phyloP scores from a whole-genome alignment of 441 rosid species.

The Geranium incanum region DNA sequence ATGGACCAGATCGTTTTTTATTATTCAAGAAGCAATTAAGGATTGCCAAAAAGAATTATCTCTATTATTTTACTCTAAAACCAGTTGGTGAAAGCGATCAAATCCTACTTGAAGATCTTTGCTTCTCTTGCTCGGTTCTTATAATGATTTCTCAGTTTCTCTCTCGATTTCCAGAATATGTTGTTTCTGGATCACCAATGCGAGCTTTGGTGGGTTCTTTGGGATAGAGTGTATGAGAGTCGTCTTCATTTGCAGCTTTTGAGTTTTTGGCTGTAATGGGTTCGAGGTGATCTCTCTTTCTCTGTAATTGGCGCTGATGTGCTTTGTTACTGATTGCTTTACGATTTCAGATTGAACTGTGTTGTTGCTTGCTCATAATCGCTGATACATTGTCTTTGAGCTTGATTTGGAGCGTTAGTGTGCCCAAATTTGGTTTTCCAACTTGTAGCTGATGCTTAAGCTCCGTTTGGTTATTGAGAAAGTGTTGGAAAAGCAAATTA shows the following conservation, averaged over 20 bases:
- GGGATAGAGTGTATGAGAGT: constrained; percentile 5
- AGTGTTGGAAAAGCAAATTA: neutral
- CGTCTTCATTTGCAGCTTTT: constrained; percentile 18
- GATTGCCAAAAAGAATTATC: neutral
- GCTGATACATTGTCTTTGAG: neutral
- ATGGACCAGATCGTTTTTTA: too few relatives aligned
- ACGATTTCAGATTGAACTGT: neutral
- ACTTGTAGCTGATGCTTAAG: neutral
- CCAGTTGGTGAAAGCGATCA: neutral
- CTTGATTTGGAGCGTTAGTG: neutral
- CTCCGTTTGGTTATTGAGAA: neutral
- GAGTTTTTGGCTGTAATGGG: constrained; percentile 25
- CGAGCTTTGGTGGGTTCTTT: constrained; percentile 13
- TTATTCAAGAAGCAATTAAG: neutral
- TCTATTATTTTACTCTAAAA: too few relatives aligned
- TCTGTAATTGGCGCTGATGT: neutral
- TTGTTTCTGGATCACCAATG: neutral
- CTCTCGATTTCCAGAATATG: neutral
- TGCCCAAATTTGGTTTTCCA: too few relatives aligned
- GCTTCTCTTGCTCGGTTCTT: constrained; percentile 16
- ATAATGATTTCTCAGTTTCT: constrained; percentile 9
- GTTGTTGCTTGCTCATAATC: neutral
- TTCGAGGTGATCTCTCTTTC: constrained; percentile 27
- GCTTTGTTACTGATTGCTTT: neutral
- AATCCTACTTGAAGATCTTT: neutral